Base-by-base conservation (phyloP, 225 moss, liverwort and hornwort species). In the Bryoerythrophyllum caledonicum region DNA sequence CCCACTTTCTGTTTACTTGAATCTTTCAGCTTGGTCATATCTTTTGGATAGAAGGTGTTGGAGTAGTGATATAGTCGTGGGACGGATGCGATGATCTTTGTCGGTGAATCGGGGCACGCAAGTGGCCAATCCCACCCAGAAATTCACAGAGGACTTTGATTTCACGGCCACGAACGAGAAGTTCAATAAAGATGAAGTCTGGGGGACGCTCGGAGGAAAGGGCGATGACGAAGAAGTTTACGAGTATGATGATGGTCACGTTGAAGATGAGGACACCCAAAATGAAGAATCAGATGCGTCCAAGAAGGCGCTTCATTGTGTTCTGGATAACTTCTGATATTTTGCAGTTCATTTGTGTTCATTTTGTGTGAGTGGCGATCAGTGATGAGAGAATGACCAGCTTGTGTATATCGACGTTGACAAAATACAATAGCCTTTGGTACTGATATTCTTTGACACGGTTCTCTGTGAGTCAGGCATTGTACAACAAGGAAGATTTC, bases 141-240 rank as follows among this genome's bases (percentile, higher is more conserved):
- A 75, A 37, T 94, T 94, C 64, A 88, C 85, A 28, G 91, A 94
- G 63, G 91, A 94, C 63, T 94, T 94, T 34, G 94, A 94, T 44
- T 94, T 94, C 84, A 84, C 81, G 10, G 92, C 90, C 54, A 94
- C 92, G 92, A 94, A 94, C 70, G 90, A 94, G 72, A 92, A 90
- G 83, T 94, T 94, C 82, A 94, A 94, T 63, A 94, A 94, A 69
- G 80, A 90, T 71, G 92, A 91, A 84, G 94, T 94, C 17, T 94
- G 94, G 94, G 94, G 90, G 15, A 85, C 82, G 65, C 90, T 94
- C 28, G 94, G 91, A 76, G 94, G 91, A 14, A 94, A 91, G 81
- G 76, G 73, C 30, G 87, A 87, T 56, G 89, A 86, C 27, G 90
- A 89, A 78, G 77, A 67, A 25, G 32, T 32, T 32, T 59, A 76